A percentile compares a stretch with the other conserved stretches of the same genome.
These are phyloP conservation scores for Piromyces finnis DNA, from an alignment of 192 early-diverging fungal genomes.

Conservation along the genomic window DNA sequence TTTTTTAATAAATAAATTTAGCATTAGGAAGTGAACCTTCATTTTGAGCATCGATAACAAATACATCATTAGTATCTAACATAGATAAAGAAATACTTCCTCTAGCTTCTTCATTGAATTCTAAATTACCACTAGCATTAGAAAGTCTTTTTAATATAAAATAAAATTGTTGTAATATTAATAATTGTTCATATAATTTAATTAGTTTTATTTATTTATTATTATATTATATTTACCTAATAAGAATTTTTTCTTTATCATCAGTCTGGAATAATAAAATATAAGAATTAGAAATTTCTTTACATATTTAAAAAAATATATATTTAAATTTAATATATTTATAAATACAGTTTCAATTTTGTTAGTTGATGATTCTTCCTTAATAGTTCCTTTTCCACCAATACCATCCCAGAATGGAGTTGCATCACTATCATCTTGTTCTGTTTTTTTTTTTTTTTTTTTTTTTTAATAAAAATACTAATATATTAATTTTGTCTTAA, in stretches of 20 bases:
- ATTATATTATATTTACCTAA: background rate
- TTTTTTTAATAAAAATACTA: too few species aligned
- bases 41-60: slow-evolving; percentile 41
- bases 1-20: too few species aligned
- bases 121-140: slow-evolving; percentile 7
- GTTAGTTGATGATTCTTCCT: background rate
- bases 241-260: slow-evolving; percentile 5
- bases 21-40: slow-evolving; percentile 5
- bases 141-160: background rate
- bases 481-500: too few species aligned
- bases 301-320: too few species aligned
- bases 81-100: slow-evolving; percentile 16
- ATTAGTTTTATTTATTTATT: slow-evolving; percentile 5
- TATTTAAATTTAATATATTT: too few species aligned
- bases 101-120: slow-evolving; percentile 31
- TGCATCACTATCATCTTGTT: slow-evolving; percentile 34
- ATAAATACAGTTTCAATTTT: background rate
- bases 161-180: background rate
- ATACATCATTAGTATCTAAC: slow-evolving; percentile 45
- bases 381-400: slow-evolving; percentile 39
- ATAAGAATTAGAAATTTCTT: too few species aligned
- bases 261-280: too few species aligned
- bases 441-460: slow-evolving; percentile 6
- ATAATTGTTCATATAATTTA: background rate
- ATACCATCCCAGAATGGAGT: slow-evolving; percentile 40